phyloP scores from a whole-genome alignment of 2,329 filamentous ascomycete species.

The Cladosporium sp. region DNA sequence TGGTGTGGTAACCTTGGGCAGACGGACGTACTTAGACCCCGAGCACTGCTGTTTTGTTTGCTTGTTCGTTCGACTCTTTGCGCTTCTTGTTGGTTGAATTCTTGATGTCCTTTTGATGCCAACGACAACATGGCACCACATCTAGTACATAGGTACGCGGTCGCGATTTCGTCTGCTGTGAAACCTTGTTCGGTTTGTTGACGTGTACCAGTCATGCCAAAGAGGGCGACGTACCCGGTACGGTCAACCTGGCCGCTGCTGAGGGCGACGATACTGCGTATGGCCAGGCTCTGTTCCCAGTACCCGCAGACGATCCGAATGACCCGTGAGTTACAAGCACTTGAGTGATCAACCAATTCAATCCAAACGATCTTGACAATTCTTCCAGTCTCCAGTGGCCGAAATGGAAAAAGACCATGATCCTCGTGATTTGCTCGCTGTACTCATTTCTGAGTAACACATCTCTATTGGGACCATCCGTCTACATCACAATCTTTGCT shows the following conservation, averaged over 20 bases:
- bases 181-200: background rate
- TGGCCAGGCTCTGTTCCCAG: slow-evolving; percentile 58
- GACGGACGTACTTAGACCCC: background rate
- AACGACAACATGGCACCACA: slow-evolving; percentile 9
- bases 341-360: background rate
- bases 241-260: slow-evolving; percentile 49
- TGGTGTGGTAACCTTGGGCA: too few relatives aligned
- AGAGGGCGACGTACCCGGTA: slow-evolving; percentile 54
- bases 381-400: slow-evolving; percentile 43
- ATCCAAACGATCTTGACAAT: background rate
- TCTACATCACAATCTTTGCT: slow-evolving; percentile 55
- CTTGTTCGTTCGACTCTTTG: background rate
- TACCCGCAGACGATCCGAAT: slow-evolving; percentile 58
- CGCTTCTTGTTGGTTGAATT: background rate
- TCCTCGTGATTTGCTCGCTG: slow-evolving; percentile 50
- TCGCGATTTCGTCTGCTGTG: background rate
- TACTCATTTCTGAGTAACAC: slow-evolving; percentile 59
- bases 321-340: slow-evolving; percentile 44
- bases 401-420: slow-evolving; percentile 52
- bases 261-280: slow-evolving; percentile 58
- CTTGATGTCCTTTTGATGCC: background rate
- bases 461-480: slow-evolving; percentile 53
- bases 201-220: slow-evolving; percentile 46
- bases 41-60: background rate
- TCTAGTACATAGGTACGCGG: slow-evolving; percentile 17